Base-by-base conservation (phyloP, 164 flowering plant species). In the Macadamia integrifolia region DNA sequence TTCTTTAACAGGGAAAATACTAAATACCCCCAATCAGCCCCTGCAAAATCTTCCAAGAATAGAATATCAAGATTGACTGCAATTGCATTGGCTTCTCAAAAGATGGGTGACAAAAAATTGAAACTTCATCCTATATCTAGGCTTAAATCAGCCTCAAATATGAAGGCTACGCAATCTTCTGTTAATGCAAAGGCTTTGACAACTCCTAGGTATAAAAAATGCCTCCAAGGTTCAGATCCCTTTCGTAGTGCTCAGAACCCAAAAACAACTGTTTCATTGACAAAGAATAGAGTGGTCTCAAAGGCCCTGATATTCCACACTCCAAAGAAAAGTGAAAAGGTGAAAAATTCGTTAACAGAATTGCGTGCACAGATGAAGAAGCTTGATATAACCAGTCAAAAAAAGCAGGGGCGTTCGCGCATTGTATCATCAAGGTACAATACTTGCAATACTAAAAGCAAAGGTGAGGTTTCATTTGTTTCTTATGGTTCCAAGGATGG, bases 1-100 rank as follows among this genome's bases (percentile, higher is more conserved):
- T 66, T 17, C 31, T 69, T 29, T 44, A 78, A 11, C 59, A 87
- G 96, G 60, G 61, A 72, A 30, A 75, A 56, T 6, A 23, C 67
- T 76, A 88, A 89, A 77, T 90, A 92, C 79, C 97, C 96, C 1
- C 83, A 55, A 29, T 83, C 98, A 18, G 98, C 90, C 63, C 98
- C 97, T 40, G 82, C 96, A 40, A 93, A 91, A 73, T 64, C 90
- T 49, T 80, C 93, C 29, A 88, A 77, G 78, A 62, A 86, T 44
- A 84, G 90, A 77, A 3, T 85, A n/a, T 76, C 95, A 43, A 87
- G 81, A 74, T 73, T 87, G 66, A 85, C 84, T 1, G 58, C 80
- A 46, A 65, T 85, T 50, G 76, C 92, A 58, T 84, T 85, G 1
- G 64, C 87, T 66, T 80, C 93, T 48, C 77, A 71, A 43, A 89